Conservation (phyloP, 352 stramenopile genomes). For the Phytophthora sp. region DNA sequence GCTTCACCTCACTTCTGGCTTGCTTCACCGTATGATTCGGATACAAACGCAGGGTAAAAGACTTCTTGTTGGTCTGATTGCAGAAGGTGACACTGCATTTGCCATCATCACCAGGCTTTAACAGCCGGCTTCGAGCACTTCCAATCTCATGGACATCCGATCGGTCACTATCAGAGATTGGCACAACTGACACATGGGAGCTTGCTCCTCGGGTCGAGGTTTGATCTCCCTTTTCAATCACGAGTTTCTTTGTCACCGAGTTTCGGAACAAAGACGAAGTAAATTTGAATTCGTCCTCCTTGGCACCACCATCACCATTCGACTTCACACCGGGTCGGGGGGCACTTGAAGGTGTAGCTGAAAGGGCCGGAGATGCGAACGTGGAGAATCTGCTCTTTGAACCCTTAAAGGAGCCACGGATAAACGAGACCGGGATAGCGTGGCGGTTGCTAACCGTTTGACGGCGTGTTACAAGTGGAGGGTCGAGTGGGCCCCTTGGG, state of each 20-base stretch:
- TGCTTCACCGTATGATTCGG: slow-evolving; percentile 61
- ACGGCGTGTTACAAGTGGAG: slow-evolving; percentile 56
- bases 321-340: slow-evolving; percentile 17
- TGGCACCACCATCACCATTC: slow-evolving; percentile 16
- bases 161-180: slow-evolving; percentile 56
- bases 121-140: slow-evolving; percentile 27
- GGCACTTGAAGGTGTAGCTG: slow-evolving; percentile 23
- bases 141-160: slow-evolving; percentile 30
- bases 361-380: slow-evolving; percentile 40
- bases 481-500: slow-evolving; percentile 62
- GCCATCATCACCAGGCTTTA: slow-evolving; percentile 58
- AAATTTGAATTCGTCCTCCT: slow-evolving; percentile 70
- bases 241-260: slow-evolving; percentile 58
- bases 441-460: slow-evolving; percentile 56
- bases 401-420: slow-evolving; percentile 78
- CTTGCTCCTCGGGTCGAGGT: slow-evolving; percentile 12
- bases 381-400: slow-evolving; percentile 68
- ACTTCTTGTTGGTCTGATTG: slow-evolving; percentile 73
- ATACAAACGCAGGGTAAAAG: slow-evolving; percentile 64
- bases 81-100: slow-evolving; percentile 69
- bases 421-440: slow-evolving; percentile 74
- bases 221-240: slow-evolving; percentile 62
- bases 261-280: slow-evolving; percentile 69
- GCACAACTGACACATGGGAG: slow-evolving; percentile 62
- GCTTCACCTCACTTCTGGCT: slow-evolving; percentile 62